Base-by-base conservation (phyloP, 176 grass and related monocot genomes). In the Aegilops speltoides region DNA sequence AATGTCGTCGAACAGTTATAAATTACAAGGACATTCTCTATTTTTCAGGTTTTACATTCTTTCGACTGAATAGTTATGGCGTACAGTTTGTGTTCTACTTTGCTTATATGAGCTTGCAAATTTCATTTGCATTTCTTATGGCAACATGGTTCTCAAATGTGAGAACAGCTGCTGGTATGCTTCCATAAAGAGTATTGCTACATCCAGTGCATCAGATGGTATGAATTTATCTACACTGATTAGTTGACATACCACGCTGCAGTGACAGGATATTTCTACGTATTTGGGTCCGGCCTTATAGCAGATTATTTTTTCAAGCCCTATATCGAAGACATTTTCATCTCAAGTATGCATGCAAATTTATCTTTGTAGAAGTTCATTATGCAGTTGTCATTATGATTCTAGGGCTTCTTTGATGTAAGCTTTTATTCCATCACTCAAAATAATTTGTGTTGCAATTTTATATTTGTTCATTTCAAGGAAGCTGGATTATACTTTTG, bases 221-320 rank as follows among this genome's bases (percentile, higher is more conserved):
- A 6, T 33, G 43, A 34, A 85, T 41, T 81, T 79, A 78, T 69
- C 36, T 75, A 16, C 77, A 17, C 19, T 77, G 33, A 79, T 63
- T 86, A 50, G 78, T 77, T 89, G 24, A 43, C 23, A 88, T 77
- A 83, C 67, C 70, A 74, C 84, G 45, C 64, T 92, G 75, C 91
- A 97, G 95, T 97, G 31, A 88, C 85, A 86, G 92, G 85, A 83
- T 93, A 97, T 70, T 93, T 97, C 38, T 95, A 97, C 85, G 88
- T 95, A 86, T 77, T 93, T 87, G 90, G 78, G 24, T 86, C 80
- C 2, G 93, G 95, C 11, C 77, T 97, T 65, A 66, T 97, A 73
- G 93, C 87, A 81, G 19, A 79, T 19, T 84, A 77, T 81, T 61
- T 97, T 15, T 89, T 97, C 84, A 81, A 84, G 52, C 56, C 50